Evolutionary conservation across 192 early-diverging fungal genomes (phyloP).

Genomic region (Podila minutissima): DNA sequence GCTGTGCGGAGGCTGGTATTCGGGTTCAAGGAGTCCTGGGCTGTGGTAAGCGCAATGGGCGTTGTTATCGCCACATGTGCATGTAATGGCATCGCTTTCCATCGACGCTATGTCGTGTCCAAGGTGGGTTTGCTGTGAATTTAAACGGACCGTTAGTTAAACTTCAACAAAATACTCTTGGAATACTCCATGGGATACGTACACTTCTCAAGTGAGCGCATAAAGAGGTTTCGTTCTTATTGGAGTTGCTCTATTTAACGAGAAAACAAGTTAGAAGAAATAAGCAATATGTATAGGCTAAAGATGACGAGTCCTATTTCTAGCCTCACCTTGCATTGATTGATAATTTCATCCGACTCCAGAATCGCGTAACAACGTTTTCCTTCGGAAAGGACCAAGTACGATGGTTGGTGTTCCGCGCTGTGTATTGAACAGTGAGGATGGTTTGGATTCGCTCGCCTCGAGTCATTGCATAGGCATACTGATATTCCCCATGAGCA

Average conservation of each 20-base stretch:
- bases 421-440: slow-evolving; percentile 31
- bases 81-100: slow-evolving; percentile 6
- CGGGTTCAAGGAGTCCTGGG: neutral
- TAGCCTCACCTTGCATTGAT: slow-evolving; percentile 31
- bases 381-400: slow-evolving; percentile 23
- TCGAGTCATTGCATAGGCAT: slow-evolving; percentile 17
- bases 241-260: no score
- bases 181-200: no score
- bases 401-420: slow-evolving; percentile 18
- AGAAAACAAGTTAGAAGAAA: no score
- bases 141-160: neutral
- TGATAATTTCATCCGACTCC: slow-evolving; percentile 21
- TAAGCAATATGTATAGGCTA: no score
- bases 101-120: slow-evolving; percentile 12
- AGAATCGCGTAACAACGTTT: slow-evolving; percentile 18
- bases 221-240: no score
- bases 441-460: slow-evolving; percentile 2
- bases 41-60: slow-evolving; percentile 18
- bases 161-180: no score
- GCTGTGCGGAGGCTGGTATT: slow-evolving; percentile 3
- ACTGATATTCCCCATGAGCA: slow-evolving; percentile 44
- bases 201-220: no score
- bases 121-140: slow-evolving; percentile 25
- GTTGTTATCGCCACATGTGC: slow-evolving; percentile 21
- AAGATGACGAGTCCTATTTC: neutral